Conservation (phyloP, 768 basidiomycete genomes). For the Phylloporus scabripes region DNA sequence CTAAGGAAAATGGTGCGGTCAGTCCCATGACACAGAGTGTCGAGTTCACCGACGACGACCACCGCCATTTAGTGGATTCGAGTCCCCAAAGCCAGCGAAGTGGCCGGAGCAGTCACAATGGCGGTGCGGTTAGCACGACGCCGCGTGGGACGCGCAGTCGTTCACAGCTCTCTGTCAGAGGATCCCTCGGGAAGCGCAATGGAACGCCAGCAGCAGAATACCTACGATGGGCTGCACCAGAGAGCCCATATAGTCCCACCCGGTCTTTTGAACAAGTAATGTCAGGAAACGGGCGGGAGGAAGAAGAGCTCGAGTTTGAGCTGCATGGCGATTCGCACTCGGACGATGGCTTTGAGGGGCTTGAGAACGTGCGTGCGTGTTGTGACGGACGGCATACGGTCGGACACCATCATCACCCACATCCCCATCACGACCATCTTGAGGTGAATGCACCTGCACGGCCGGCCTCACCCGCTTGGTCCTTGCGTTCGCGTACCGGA, state of each 20-base stretch:
- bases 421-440: conserved; percentile 52
- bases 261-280: conserved; percentile 58
- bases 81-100: conserved; percentile 77
- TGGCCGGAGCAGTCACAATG: conserved; percentile 50
- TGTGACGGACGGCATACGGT: conserved; percentile 87
- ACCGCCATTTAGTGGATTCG: conserved; percentile 41
- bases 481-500: conserved; percentile 76
- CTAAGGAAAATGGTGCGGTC: conserved; percentile 28
- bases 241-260: conserved; percentile 72
- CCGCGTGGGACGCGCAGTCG: conserved; percentile 73
- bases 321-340: conserved; percentile 67
- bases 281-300: conserved; percentile 34
- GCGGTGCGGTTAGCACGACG: conserved; percentile 68
- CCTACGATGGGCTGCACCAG: conserved; percentile 70
- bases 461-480: conserved; percentile 79
- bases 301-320: conserved; percentile 77
- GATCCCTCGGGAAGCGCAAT: conserved; percentile 77
- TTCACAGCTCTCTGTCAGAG: conserved; percentile 66
- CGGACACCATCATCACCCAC: conserved; percentile 59
- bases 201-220: conserved; percentile 94
- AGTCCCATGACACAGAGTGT: conserved; percentile 44
- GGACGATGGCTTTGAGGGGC: conserved; percentile 81
- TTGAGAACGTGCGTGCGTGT: conserved; percentile 93
- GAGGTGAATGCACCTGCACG: conserved; percentile 47
- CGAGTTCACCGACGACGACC: conserved; percentile 50